phyloP scores from a whole-genome alignment of 768 basidiomycete genomes.

The Phanerochaete sordida region DNA sequence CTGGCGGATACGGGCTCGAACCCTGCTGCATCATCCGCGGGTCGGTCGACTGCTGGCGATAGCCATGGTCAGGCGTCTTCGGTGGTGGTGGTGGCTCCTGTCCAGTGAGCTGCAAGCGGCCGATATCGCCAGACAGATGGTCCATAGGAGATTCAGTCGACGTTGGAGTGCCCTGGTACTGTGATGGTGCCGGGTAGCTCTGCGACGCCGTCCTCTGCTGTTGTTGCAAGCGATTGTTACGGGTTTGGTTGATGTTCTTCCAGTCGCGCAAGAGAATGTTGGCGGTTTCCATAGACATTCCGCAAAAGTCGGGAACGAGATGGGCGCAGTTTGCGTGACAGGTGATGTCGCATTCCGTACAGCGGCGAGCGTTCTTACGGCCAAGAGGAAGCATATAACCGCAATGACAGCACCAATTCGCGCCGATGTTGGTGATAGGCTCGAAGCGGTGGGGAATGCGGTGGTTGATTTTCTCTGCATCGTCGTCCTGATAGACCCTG shows the following conservation, averaged over 20 bases:
- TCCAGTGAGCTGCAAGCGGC: conserved; percentile 16
- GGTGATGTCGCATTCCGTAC: conserved; percentile 93
- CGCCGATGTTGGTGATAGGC: conserved; percentile 92
- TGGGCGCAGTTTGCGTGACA: conserved; percentile 98
- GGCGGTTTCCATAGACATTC: conserved; percentile 99
- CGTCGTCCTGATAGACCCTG: conserved; percentile 64
- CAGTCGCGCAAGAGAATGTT: conserved; percentile 88
- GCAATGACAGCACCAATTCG: conserved; percentile 99
- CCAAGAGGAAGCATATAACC: conserved; percentile 97
- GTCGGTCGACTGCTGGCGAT: conserved; percentile 18
- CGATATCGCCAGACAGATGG: conserved; percentile 10
- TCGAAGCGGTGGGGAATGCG: conserved; percentile 99
- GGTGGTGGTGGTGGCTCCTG: conserved; percentile 19
- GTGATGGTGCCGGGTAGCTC: conserved; percentile 30
- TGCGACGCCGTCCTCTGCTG: conserved; percentile 26
- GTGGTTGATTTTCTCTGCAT: conserved; percentile 99
- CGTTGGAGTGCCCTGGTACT: conserved; percentile 18
- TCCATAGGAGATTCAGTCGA: conserved; percentile 12
- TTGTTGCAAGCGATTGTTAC: conserved; percentile 46
- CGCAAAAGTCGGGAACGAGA: conserved; percentile 98
- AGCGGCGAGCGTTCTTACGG: conserved; percentile 93
- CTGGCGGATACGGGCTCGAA: conserved; percentile 13
- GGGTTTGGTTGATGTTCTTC: conserved; percentile 82
- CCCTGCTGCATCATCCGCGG: conserved; percentile 16
- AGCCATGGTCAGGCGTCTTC: conserved; percentile 18